A percentile compares a stretch with the other conserved stretches of the same genome.
Evolutionary conservation across 805 yeast species (phyloP).

Genomic region (Tetrapisispora namnaoensis): DNA sequence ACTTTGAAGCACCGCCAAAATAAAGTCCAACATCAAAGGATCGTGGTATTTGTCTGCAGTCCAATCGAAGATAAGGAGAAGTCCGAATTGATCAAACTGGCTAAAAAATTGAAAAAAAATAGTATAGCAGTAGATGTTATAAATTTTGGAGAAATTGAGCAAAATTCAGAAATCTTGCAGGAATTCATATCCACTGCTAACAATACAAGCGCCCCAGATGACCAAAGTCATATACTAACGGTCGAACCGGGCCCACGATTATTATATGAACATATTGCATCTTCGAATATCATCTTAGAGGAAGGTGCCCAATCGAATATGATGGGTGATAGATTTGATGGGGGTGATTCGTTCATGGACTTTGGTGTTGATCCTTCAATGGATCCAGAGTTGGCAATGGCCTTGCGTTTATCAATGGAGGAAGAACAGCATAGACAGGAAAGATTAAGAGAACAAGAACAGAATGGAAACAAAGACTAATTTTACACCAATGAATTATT

Average conservation of each 20-base stretch:
- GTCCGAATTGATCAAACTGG: constrained; percentile 69
- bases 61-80: constrained; percentile 66
- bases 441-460: constrained; percentile 38
- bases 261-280: constrained; percentile 69
- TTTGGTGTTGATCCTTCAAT: constrained; percentile 76
- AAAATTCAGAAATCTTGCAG: constrained; percentile 69
- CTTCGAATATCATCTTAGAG: constrained; percentile 68
- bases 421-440: constrained; percentile 92
- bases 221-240: constrained; percentile 72
- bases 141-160: constrained; percentile 81
- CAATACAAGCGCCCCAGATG: constrained; percentile 39
- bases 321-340: constrained; percentile 37
- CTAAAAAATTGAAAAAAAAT: constrained; percentile 89
- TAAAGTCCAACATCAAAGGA: constrained; percentile 83
- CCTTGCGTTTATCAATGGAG: constrained; percentile 85
- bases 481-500: not conserved
- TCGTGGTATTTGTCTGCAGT: constrained; percentile 80
- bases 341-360: constrained; percentile 47
- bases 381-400: constrained; percentile 96
- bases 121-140: constrained; percentile 81
- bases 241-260: constrained; percentile 83
- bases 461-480: constrained; percentile 1
- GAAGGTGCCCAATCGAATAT: constrained; percentile 28
- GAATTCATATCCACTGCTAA: constrained; percentile 67
- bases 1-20: constrained; percentile 95